Base-by-base conservation (phyloP, 805 yeast genomes). In the Metschnikowia peoriensis region DNA sequence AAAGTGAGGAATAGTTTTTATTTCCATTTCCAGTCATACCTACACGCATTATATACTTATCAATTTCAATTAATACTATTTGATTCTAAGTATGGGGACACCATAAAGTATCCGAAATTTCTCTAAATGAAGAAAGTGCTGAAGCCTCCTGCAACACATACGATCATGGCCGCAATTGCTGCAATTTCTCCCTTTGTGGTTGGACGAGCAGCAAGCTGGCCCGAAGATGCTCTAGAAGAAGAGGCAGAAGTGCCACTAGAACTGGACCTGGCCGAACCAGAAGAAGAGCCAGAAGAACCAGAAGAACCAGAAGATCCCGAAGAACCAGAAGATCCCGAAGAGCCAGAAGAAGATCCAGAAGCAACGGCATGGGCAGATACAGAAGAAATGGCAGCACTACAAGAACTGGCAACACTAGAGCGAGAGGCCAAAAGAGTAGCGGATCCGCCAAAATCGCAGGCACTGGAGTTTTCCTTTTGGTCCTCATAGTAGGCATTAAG, bases 401-500 rank as follows among this genome's bases (percentile, higher is more conserved):
- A 75, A 0, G 75, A 62, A 32, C 64, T 50, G 34, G 64, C 68
- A n/a, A 68, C 59, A 16, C 50, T 40, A 27, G 65, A 54, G 7
- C 73, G 71, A 42, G 61, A 54, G 45, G 57, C 60, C 48, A 67
- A 66, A 32, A 73, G 56, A 44, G 84, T 63, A 47, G 89, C 90
- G 47, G 89, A 81, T 54, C 93, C 67, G 40, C 28, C 39, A 46
- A 61, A 61, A 53, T 56, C 52, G 46, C 64, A 61, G 2, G 64
- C 64, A 16, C 46, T 40, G 45, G 52, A 44, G 42, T 50, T 41
- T 29, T 44, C 45, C 44, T 44, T 46, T 28, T 61, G 59, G 27
- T 40, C 54, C 54, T 42, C 47, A 67, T 83, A 84, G 79, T 87
- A 87, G 59, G 76, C 66, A 77, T 86, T 83, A 71, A 88, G 67